Evolutionary conservation across 495 filamentous ascomycete species (phyloP).

Genomic region (Thermothielavioides terrestris): DNA sequence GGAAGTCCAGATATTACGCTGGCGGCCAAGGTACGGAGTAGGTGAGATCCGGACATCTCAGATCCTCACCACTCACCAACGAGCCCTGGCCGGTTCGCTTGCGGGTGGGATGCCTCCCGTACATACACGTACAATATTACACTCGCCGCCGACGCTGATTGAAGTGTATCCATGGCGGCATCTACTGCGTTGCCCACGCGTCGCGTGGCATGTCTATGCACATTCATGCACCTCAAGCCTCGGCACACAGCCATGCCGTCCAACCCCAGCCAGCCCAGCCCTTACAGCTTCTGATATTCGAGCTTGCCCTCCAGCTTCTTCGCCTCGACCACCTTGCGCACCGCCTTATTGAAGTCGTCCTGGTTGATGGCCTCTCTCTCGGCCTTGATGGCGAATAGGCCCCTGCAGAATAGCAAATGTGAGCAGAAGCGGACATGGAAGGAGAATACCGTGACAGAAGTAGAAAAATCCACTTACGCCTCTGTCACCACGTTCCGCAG

Average conservation of each 20-base stretch:
- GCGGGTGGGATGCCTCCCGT: too few species aligned
- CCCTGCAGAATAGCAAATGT: constrained; percentile 52
- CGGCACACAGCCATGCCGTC: too few species aligned
- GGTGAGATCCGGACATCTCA: too few species aligned
- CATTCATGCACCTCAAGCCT: neutral
- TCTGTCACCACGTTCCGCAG: constrained; percentile 97
- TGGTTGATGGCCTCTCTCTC: constrained; percentile 92
- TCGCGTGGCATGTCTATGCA: too few species aligned
- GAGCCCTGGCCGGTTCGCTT: too few species aligned
- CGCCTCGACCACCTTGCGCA: constrained; percentile 88
- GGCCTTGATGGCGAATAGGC: constrained; percentile 95
- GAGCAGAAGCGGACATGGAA: constrained; percentile 18
- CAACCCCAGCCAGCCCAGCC: neutral
- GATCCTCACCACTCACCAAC: too few species aligned
- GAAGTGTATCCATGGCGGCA: too few species aligned
- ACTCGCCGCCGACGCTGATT: too few species aligned
- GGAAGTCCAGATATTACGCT: too few species aligned
- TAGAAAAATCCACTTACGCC: constrained; percentile 64
- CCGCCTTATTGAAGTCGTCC: constrained; percentile 98
- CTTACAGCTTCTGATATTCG: constrained; percentile 93
- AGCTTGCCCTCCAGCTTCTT: constrained; percentile 98
- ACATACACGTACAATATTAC: too few species aligned
- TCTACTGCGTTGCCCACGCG: too few species aligned
- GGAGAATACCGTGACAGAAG: neutral
- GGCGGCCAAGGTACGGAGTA: too few species aligned